These are phyloP conservation scores for Ganoderma multipileum DNA, from an alignment of 1,284 basidiomycete species.

Conservation along the genomic window DNA sequence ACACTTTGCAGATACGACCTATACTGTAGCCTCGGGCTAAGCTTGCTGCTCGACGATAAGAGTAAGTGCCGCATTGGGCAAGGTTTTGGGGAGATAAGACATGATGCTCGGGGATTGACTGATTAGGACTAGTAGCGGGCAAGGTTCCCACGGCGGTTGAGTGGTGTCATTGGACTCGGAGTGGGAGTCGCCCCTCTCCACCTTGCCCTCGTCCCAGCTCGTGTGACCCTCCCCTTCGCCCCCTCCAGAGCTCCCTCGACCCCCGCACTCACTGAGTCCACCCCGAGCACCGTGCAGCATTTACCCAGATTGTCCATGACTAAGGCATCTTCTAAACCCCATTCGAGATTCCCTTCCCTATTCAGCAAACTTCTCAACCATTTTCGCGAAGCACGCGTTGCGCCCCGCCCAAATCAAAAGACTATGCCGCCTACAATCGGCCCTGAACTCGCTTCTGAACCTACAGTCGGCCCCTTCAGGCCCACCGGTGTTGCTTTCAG, in stretches of 20 bases:
- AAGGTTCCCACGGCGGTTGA: slow-evolving; percentile 20
- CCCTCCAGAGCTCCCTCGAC: background rate
- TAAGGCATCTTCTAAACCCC: slow-evolving; percentile 22
- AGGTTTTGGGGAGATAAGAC: background rate
- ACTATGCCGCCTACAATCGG: slow-evolving; percentile 39
- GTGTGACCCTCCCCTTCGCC: slow-evolving; percentile 22
- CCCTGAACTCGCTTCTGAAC: slow-evolving; percentile 35
- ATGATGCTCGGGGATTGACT: background rate
- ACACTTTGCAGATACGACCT: too few species aligned
- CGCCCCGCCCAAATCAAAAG: slow-evolving; percentile 26
- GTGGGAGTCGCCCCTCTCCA: background rate
- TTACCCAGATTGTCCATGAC: slow-evolving; percentile 16
- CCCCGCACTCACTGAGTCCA: background rate
- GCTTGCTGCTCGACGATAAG: too few species aligned
- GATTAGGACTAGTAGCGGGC: background rate
- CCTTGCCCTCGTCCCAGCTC: slow-evolving; percentile 16
- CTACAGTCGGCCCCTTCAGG: slow-evolving; percentile 26
- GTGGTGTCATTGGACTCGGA: background rate
- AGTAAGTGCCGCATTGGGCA: too few species aligned
- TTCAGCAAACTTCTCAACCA: slow-evolving; percentile 33
- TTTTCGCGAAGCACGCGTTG: slow-evolving; percentile 31
- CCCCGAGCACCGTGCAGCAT: slow-evolving; percentile 3
- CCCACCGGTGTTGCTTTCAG: slow-evolving; percentile 28
- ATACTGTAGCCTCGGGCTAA: too few species aligned
- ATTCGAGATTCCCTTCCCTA: slow-evolving; percentile 22